Percentiles rank a stretch among this genome's conserved stretches.
Evolutionary conservation across 2,329 filamentous ascomycete genomes (phyloP).

Genomic region (Penicillium sp.): DNA sequence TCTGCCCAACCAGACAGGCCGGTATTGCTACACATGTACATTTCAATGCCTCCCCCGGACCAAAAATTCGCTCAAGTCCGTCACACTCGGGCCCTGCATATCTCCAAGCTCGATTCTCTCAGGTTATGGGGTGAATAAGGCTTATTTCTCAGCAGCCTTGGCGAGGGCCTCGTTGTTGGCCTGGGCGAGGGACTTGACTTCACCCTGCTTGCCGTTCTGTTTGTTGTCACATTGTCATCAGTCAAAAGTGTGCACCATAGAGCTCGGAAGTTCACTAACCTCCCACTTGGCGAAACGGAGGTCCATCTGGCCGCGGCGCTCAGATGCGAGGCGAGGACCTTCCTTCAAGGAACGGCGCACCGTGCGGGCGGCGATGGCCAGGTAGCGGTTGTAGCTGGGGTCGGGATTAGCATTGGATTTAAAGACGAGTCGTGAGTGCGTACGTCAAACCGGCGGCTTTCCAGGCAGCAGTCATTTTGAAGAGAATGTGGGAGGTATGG

Average conservation of each 20-base stretch:
- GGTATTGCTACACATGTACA: conserved; percentile 42
- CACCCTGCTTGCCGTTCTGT: conserved; percentile 95
- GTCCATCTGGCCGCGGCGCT: conserved; percentile 87
- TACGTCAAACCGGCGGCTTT: conserved; percentile 97
- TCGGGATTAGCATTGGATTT: conserved; percentile 28
- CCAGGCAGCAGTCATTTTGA: conserved; percentile 95
- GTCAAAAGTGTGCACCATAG: conserved; percentile 17
- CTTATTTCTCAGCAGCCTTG: conserved; percentile 44
- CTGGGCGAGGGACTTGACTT: conserved; percentile 67
- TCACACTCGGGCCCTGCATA: conserved; percentile 21
- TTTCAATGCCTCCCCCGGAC: conserved; percentile 25
- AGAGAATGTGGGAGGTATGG: conserved; percentile 27
- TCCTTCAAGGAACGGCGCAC: conserved; percentile 98
- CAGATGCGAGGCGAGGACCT: conserved; percentile 78
- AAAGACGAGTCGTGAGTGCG: conserved; percentile 41
- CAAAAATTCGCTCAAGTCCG: conserved; percentile 13
- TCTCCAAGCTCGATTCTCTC: conserved; percentile 19
- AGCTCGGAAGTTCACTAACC: conserved; percentile 53
- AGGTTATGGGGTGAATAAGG: conserved; percentile 10
- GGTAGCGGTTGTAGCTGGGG: conserved; percentile 98
- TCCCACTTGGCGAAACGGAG: conserved; percentile 92
- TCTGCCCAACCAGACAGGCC: conserved; percentile 32
- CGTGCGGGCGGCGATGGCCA: conserved; percentile 88
- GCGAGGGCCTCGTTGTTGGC: conserved; percentile 53
- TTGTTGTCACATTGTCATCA: conserved; percentile 28